phyloP scores from a whole-genome alignment of 768 basidiomycete genomes.

The Hortiboletus flavorubellus region DNA sequence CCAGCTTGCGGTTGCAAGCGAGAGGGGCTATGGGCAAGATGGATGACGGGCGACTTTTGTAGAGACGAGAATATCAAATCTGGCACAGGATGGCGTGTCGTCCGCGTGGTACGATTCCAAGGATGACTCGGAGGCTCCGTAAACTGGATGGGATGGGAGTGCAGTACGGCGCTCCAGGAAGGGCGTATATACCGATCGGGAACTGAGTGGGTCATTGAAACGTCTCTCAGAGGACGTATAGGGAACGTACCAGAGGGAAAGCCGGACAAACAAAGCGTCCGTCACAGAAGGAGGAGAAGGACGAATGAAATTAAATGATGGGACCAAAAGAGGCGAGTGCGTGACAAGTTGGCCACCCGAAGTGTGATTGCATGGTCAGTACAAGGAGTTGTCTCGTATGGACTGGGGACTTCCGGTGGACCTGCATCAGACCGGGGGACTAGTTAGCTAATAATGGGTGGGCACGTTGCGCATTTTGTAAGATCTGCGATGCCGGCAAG shows the following conservation, averaged over 20 bases:
- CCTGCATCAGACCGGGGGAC: slow-evolving; percentile 15
- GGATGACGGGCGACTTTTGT: slow-evolving; percentile 22
- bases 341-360: slow-evolving; percentile 24
- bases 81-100: slow-evolving; percentile 31
- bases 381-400: slow-evolving; percentile 21
- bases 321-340: slow-evolving; percentile 25
- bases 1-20: slow-evolving; percentile 22
- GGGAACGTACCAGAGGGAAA: slow-evolving; percentile 25
- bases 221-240: slow-evolving; percentile 23
- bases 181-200: slow-evolving; percentile 31
- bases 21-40: slow-evolving; percentile 34
- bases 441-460: slow-evolving; percentile 18
- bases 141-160: slow-evolving; percentile 19
- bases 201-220: slow-evolving; percentile 29
- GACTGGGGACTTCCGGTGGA: slow-evolving; percentile 23
- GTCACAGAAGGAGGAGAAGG: slow-evolving; percentile 31
- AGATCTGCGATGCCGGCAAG: slow-evolving; percentile 27
- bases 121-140: slow-evolving; percentile 16
- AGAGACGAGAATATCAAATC: slow-evolving; percentile 31
- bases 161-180: slow-evolving; percentile 9
- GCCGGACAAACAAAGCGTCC: slow-evolving; percentile 25
- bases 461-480: slow-evolving; percentile 17
- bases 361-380: slow-evolving; percentile 24
- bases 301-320: slow-evolving; percentile 31
- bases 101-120: slow-evolving; percentile 25